phyloP scores from a whole-genome alignment of 305 asterid genomes.

The Vinca major region DNA sequence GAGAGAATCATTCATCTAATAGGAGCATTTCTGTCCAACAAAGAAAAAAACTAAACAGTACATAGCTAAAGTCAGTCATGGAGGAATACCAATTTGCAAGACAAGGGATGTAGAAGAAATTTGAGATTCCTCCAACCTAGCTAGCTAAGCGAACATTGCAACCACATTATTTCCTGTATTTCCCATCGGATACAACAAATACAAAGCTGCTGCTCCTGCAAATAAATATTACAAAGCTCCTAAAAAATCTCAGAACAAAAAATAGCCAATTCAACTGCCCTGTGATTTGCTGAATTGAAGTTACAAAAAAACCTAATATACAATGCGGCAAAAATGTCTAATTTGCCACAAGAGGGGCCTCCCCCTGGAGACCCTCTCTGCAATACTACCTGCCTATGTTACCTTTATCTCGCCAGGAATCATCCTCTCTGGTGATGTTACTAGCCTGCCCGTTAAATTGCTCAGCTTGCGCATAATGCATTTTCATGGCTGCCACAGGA shows the following conservation, averaged over 20 bases:
- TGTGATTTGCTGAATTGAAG: constrained; percentile 33
- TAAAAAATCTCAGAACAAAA: constrained; percentile 12
- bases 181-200: constrained; percentile 70
- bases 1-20: too few species aligned
- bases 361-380: background rate
- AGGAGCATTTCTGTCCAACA: too few species aligned
- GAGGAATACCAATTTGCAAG: background rate
- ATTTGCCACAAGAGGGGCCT: constrained; percentile 27
- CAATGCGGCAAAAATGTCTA: constrained; percentile 30
- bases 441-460: constrained; percentile 41
- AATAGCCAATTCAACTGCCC: constrained; percentile 33
- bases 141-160: constrained; percentile 22
- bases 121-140: constrained; percentile 24
- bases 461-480: constrained; percentile 69
- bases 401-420: constrained; percentile 60
- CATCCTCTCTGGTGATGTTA: constrained; percentile 46
- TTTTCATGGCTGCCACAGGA: constrained; percentile 75
- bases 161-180: constrained; percentile 54
- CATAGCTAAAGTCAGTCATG: too few species aligned
- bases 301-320: constrained; percentile 40
- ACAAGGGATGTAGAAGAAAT: background rate
- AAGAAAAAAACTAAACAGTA: too few species aligned
- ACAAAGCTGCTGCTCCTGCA: constrained; percentile 36
- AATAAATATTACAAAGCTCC: constrained; percentile 46
- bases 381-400: constrained; percentile 28